phyloP scores from a whole-genome alignment of 208 protist species.

The Leishmania amazonensis region DNA sequence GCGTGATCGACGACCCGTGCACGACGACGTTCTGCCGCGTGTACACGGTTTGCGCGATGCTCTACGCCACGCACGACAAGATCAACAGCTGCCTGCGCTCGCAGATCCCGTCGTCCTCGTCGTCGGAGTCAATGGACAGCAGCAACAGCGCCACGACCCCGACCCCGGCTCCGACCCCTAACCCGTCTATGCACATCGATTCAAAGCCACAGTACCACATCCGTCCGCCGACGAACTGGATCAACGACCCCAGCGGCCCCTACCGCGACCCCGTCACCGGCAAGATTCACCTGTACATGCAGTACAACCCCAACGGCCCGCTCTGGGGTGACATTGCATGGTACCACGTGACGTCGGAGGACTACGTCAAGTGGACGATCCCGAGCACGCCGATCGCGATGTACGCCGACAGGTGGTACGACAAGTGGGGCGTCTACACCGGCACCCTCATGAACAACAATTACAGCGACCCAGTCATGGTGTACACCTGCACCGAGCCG shows the following conservation, averaged over 20 bases:
- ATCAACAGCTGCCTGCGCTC: constrained; percentile 41
- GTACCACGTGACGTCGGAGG: constrained; percentile 62
- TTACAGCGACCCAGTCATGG: constrained; percentile 33
- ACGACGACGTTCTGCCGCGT: constrained; percentile 55
- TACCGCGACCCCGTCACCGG: constrained; percentile 63
- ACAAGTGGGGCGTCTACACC: constrained; percentile 47
- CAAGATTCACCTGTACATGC: constrained; percentile 62
- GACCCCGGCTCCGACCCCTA: not conserved
- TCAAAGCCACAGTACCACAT: constrained; percentile 52
- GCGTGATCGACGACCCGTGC: constrained; percentile 37
- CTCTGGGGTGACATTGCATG: constrained; percentile 61
- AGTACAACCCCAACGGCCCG: constrained; percentile 66
- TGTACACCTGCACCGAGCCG: constrained; percentile 56
- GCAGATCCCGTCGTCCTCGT: constrained; percentile 4
- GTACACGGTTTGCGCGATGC: constrained; percentile 56
- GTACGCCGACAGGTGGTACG: constrained; percentile 49
- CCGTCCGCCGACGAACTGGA: constrained; percentile 51
- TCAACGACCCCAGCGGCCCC: constrained; percentile 68
- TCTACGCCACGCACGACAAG: constrained; percentile 34
- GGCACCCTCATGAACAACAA: constrained; percentile 58
- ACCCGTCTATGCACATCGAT: constrained; percentile 16
- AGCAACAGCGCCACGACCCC: constrained; percentile 6
- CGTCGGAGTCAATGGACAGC: constrained; percentile 4
- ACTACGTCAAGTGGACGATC: constrained; percentile 62
- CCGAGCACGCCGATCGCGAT: constrained; percentile 27